phyloP scores from a whole-genome alignment of 257 asterid genomes.

The Solanum phureja region DNA sequence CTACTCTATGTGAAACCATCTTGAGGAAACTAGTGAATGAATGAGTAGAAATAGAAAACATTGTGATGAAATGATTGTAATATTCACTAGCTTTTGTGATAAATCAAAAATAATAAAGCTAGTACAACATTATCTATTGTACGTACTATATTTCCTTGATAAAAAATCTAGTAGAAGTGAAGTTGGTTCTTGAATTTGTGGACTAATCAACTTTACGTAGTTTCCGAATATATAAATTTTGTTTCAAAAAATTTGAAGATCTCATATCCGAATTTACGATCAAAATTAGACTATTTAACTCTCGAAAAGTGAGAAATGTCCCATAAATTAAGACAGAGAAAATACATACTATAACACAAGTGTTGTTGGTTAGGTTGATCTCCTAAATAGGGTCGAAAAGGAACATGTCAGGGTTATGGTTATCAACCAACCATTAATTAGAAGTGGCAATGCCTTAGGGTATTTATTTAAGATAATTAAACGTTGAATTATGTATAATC shows the following conservation, averaged over 20 bases:
- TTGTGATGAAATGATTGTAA: neutral
- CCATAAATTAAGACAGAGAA: too few relatives aligned
- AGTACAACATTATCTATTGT: neutral
- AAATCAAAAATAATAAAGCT: neutral
- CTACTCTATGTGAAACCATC: conserved; percentile 37
- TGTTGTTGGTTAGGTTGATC: neutral
- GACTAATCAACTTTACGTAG: neutral
- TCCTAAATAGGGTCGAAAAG: neutral
- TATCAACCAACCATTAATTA: neutral
- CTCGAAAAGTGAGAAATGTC: too few relatives aligned
- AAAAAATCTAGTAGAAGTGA: neutral
- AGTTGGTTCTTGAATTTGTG: neutral
- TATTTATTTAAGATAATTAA: neutral
- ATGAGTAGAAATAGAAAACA: neutral
- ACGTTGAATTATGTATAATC: neutral
- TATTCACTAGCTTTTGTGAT: neutral
- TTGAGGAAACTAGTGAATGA: conserved; percentile 30
- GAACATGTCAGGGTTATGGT: neutral
- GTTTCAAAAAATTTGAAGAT: too few relatives aligned
- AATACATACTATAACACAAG: too few relatives aligned
- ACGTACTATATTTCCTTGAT: neutral
- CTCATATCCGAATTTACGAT: too few relatives aligned
- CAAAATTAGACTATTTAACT: too few relatives aligned
- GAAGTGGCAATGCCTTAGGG: neutral
- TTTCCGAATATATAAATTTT: too few relatives aligned